Evolutionary conservation across 179 eudicot species (phyloP).

Genomic region (Drosera spatulata): DNA sequence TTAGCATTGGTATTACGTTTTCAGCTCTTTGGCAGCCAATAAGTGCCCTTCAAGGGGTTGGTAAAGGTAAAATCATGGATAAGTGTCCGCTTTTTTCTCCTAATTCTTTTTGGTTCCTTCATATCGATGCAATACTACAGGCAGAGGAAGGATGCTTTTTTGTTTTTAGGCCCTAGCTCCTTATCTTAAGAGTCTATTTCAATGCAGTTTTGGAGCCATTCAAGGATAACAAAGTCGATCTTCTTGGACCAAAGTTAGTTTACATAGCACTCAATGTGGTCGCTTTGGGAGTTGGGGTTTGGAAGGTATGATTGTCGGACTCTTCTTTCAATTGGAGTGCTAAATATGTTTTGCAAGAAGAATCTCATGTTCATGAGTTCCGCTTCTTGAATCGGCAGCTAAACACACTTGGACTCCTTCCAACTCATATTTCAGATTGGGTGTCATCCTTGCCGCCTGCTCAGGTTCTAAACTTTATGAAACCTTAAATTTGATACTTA

Average conservation of each 20-base stretch:
- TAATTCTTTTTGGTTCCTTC: background rate
- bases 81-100: background rate
- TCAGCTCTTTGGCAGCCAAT: slow-evolving; percentile 94
- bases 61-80: slow-evolving; percentile 42
- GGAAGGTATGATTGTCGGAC: slow-evolving; percentile 51
- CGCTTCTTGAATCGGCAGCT: slow-evolving; percentile 39
- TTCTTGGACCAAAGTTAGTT: slow-evolving; percentile 61
- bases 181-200: background rate
- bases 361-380: background rate
- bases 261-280: slow-evolving; percentile 79
- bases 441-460: slow-evolving; percentile 90
- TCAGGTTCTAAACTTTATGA: slow-evolving; percentile 32
- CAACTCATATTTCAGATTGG: slow-evolving; percentile 96
- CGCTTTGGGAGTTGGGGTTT: slow-evolving; percentile 71
- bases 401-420: slow-evolving; percentile 88
- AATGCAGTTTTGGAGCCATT: slow-evolving; percentile 85
- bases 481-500: too few relatives aligned
- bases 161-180: background rate
- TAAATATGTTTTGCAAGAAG: too few relatives aligned
- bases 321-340: too few relatives aligned
- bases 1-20: slow-evolving; percentile 92
- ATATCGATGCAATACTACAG: background rate
- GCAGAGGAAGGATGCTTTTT: background rate
- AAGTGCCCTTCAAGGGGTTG: slow-evolving; percentile 88
- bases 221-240: slow-evolving; percentile 82